phyloP scores from a whole-genome alignment of 2,329 filamentous ascomycete species.

The Metarhizium humberi region DNA sequence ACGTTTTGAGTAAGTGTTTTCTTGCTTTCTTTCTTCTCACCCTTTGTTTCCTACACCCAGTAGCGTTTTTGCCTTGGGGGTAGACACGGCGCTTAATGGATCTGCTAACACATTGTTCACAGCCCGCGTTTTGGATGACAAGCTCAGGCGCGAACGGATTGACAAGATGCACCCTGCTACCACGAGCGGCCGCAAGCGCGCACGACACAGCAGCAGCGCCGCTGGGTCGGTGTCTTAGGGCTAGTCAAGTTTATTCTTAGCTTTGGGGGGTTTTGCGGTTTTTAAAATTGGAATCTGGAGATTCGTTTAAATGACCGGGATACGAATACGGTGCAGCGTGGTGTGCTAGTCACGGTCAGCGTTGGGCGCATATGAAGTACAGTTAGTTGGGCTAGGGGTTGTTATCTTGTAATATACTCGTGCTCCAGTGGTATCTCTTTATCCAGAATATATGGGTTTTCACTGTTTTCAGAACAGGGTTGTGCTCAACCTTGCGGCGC shows the following conservation, averaged over 20 bases:
- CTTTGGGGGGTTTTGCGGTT: neutral
- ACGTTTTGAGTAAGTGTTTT: conserved; percentile 63
- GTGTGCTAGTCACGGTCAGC: neutral
- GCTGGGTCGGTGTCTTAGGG: neutral
- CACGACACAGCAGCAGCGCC: conserved; percentile 38
- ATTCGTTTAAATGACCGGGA: neutral
- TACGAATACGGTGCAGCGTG: neutral
- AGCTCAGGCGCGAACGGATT: conserved; percentile 54
- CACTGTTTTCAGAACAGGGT: neutral
- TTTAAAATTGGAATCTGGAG: neutral
- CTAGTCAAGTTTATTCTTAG: neutral
- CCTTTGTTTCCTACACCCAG: neutral
- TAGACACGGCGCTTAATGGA: neutral
- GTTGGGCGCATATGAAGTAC: neutral
- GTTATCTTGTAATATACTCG: neutral
- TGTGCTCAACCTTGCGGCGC: neutral
- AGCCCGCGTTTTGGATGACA: conserved; percentile 57
- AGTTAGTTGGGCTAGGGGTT: neutral
- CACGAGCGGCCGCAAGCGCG: conserved; percentile 46
- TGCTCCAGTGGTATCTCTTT: neutral
- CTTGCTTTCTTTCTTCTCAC: neutral
- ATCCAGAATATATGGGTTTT: neutral
- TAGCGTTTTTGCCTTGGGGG: no score
- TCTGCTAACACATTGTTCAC: conserved; percentile 9
- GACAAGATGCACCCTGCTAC: conserved; percentile 46